Evolutionary conservation across 768 basidiomycete genomes (phyloP).

Genomic region (Terana coerulea): DNA sequence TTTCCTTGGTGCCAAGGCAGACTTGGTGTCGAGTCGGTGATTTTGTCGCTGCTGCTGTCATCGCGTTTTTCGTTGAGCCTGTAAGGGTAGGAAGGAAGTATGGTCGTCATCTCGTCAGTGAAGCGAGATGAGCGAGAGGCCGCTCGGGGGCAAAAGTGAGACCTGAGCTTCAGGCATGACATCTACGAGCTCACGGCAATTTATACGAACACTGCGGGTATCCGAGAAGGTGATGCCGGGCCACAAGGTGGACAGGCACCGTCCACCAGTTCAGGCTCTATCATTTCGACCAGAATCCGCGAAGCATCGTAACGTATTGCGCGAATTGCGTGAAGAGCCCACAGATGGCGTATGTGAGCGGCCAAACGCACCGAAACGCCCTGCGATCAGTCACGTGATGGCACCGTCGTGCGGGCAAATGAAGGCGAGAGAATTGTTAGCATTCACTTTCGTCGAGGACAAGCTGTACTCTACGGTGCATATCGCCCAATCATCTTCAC

Average conservation of each 20-base stretch:
- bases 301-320: slow-evolving; percentile 14
- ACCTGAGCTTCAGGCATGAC: background rate
- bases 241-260: background rate
- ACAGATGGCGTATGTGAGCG: slow-evolving; percentile 26
- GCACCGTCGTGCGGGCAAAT: background rate
- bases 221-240: background rate
- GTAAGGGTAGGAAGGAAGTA: slow-evolving; percentile 3
- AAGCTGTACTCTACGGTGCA: slow-evolving; percentile 19
- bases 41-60: slow-evolving; percentile 9
- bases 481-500: slow-evolving; percentile 31
- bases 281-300: background rate
- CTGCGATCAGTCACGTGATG: slow-evolving; percentile 14
- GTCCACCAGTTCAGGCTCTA: background rate
- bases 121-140: no score
- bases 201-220: background rate
- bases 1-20: no score
- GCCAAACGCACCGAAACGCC: background rate
- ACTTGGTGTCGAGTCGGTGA: no score
- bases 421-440: slow-evolving; percentile 10
- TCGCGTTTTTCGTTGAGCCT: slow-evolving; percentile 10
- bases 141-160: no score
- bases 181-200: background rate
- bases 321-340: slow-evolving; percentile 22
- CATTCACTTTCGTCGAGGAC: slow-evolving; percentile 16
- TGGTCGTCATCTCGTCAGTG: slow-evolving; percentile 13